Conservation (phyloP, 2,329 filamentous ascomycete genomes). For the Scytalidium sp. region DNA sequence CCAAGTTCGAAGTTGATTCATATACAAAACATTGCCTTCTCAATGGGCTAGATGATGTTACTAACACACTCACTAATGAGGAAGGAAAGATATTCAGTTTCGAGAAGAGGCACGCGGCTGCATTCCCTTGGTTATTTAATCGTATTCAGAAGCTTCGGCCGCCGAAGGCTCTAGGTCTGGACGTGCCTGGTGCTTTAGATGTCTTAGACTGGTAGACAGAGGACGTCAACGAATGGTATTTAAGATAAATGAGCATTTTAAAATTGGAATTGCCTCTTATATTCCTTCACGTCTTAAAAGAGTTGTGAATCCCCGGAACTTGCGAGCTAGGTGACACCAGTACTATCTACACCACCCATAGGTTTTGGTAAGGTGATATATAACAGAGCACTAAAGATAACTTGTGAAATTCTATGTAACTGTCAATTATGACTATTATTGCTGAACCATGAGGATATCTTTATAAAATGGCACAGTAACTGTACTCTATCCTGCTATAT, state of each 20-base stretch:
- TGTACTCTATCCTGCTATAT: not conserved
- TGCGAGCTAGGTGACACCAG: not conserved
- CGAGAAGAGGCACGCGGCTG: not conserved
- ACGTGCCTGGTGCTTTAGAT: not conserved
- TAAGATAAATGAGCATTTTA: not conserved
- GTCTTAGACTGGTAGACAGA: not conserved
- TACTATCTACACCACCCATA: not conserved
- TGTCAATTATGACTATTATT: not conserved
- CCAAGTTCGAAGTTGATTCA: slow-evolving; percentile 79
- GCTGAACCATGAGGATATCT: not conserved
- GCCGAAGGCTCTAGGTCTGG: not conserved
- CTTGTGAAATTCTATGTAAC: not conserved
- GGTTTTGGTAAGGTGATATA: not conserved
- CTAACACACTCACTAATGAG: too few relatives aligned
- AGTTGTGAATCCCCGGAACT: not conserved
- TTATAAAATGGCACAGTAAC: not conserved
- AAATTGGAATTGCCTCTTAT: not conserved
- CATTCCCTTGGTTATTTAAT: not conserved
- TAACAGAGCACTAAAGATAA: not conserved
- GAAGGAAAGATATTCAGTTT: not conserved
- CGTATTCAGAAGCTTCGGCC: not conserved
- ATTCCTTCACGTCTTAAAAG: not conserved
- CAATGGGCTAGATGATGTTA: slow-evolving; percentile 91
- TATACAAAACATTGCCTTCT: slow-evolving; percentile 91
- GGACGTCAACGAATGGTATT: not conserved